phyloP scores from a whole-genome alignment of 1,284 basidiomycete genomes.

The Trametes sp. region DNA sequence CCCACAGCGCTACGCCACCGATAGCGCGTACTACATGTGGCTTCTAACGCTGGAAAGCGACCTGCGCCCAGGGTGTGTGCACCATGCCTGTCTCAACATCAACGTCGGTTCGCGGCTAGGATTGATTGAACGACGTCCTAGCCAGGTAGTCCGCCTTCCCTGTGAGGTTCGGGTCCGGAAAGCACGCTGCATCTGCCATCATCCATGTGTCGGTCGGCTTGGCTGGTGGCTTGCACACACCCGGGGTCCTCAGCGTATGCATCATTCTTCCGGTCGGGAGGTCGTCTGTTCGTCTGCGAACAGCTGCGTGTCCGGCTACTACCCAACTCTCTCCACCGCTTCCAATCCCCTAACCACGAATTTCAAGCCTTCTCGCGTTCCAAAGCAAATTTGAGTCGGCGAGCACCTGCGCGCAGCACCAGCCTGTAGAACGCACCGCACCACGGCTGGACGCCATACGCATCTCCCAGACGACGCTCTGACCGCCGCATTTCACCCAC shows the following conservation, averaged over 20 bases:
- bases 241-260: background rate
- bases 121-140: background rate
- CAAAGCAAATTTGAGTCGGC: background rate
- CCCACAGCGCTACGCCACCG: slow-evolving; percentile 1
- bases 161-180: slow-evolving; percentile 14
- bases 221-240: background rate
- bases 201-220: background rate
- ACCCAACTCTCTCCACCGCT: background rate
- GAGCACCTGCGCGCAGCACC: background rate
- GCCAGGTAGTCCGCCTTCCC: background rate
- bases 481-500: slow-evolving; percentile 1
- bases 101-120: background rate
- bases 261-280: background rate
- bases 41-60: background rate
- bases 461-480: slow-evolving; percentile 4
- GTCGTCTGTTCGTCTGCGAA: slow-evolving; percentile 6
- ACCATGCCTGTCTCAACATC: background rate
- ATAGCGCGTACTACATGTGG: background rate
- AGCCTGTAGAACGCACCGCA: background rate
- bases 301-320: slow-evolving; percentile 5
- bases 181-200: slow-evolving; percentile 6
- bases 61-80: background rate
- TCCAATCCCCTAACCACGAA: background rate
- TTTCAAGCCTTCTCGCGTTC: background rate
- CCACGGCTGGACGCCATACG: background rate